These are phyloP conservation scores for Rhodotorula glutinis DNA, from an alignment of 1,284 basidiomycete species.

Conservation along the genomic window DNA sequence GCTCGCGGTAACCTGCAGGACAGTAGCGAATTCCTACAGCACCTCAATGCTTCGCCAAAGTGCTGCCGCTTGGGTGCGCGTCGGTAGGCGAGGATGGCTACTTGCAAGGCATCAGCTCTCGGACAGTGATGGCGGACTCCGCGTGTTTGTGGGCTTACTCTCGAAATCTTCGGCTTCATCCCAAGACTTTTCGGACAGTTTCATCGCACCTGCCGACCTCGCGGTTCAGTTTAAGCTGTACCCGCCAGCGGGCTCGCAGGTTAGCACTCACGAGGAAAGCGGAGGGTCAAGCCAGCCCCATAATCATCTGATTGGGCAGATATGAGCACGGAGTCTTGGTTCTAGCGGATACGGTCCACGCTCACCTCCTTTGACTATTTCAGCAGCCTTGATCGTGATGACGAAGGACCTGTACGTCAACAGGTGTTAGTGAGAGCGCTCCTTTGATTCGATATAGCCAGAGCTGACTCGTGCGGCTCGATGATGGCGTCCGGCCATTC, in stretches of 20 bases:
- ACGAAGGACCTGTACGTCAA: conserved; percentile 66
- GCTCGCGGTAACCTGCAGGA: rapidly evolving
- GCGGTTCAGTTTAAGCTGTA: not conserved
- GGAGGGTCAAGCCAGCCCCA: conserved; percentile 41
- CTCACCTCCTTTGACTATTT: conserved; percentile 70
- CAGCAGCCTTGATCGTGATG: conserved; percentile 82
- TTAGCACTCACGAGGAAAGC: conserved; percentile 38
- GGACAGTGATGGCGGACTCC: too few species aligned
- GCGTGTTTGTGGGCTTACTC: not conserved
- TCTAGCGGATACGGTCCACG: not conserved
- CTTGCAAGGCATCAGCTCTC: too few species aligned
- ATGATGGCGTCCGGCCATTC: conserved; percentile 51
- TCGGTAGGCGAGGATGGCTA: conserved; percentile 12
- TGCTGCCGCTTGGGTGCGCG: conserved; percentile 21
- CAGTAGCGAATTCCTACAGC: not conserved
- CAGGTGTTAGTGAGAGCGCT: not conserved
- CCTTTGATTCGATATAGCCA: not conserved
- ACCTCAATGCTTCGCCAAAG: conserved; percentile 18
- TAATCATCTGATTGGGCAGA: conserved; percentile 31
- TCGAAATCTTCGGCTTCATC: conserved; percentile 1
- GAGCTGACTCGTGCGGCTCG: conserved; percentile 48
- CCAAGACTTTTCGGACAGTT: not conserved
- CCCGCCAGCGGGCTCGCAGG: too few species aligned
- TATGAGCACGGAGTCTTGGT: not conserved
- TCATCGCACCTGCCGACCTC: conserved; percentile 3